Evolutionary conservation across 2,329 filamentous ascomycete species (phyloP), one percentile per base, ranked within the genome.

Genomic region (Macrophomina pseudophaseolina): DNA sequence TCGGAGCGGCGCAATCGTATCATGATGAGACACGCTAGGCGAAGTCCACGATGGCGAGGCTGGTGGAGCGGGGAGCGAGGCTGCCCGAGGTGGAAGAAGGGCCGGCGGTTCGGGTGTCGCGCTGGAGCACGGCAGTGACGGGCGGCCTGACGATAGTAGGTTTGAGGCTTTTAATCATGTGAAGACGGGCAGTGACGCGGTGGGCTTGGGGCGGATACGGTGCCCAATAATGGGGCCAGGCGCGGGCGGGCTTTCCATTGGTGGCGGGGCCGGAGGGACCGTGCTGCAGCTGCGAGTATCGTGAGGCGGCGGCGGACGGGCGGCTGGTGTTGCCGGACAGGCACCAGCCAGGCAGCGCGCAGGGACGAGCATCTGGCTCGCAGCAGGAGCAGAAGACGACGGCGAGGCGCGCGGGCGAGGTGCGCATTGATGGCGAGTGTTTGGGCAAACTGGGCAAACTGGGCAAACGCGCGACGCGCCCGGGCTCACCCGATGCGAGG

Each of bases 111-210:
- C 18, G 35, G 33, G 35, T 38, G n/a, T 44, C 40, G 38, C 54
- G 52, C 38, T 54, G 42, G 53, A 58, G 35, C 53, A 42, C 53
- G 35, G 38, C 53, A 60, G 32, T 49, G 46, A 40, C 33, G 58
- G 58, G 58, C 58, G 58, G 58, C 58, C 58, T 62, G 42, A 62
- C 54, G 44, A 49, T 28, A 38, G 58, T 30, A 12, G 40, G 42
- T 6, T 14, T 60, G 56, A 60, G 56, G 56, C 56, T 60, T 60
- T 60, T 60, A 46, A 32, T 33, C 42, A 48, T 28, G 56, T 35
- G 44, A 49, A 48, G 42, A n/a, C 58, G 35, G 33, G 56, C n/a
- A 18, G 58, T 49, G 58, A 48, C 42, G 58, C 42, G 56, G 40
- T 48, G 56, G 40, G 40, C 38, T 46, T 59, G 54, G 28, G 18